Conservation (phyloP, 306 rosid species). For the Gillenia trifoliata region DNA sequence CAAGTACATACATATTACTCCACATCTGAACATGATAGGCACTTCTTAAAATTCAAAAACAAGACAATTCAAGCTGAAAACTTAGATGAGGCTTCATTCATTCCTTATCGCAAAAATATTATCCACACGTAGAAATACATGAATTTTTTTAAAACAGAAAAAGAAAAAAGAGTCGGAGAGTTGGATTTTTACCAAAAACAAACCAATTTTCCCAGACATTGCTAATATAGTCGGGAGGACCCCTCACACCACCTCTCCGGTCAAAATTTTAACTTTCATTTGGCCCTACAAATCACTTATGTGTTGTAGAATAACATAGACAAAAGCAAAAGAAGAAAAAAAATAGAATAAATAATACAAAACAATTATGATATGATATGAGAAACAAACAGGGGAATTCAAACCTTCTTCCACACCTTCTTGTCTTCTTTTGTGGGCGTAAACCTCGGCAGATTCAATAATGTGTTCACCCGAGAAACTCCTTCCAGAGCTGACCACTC, state of each 20-base stretch:
- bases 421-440: slow-evolving; percentile 66
- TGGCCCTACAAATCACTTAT: slow-evolving; percentile 23
- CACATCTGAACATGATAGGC: neutral
- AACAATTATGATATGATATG: neutral
- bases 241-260: slow-evolving; percentile 33
- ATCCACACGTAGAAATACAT: slow-evolving; percentile 17
- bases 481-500: slow-evolving; percentile 99
- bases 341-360: slow-evolving; percentile 20
- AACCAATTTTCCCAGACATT: slow-evolving; percentile 58
- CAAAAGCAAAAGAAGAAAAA: slow-evolving; percentile 17
- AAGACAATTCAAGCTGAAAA: neutral
- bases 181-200: slow-evolving; percentile 35
- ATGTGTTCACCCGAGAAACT: slow-evolving; percentile 92
- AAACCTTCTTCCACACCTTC: slow-evolving; percentile 26
- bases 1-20: neutral
- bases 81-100: slow-evolving; percentile 9
- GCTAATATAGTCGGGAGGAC: slow-evolving; percentile 59
- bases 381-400: slow-evolving; percentile 17
- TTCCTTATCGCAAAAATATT: slow-evolving; percentile 21
- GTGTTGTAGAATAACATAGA: slow-evolving; percentile 26
- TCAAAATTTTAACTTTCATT: slow-evolving; percentile 25
- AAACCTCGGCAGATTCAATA: slow-evolving; percentile 83
- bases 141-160: neutral
- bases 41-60: neutral
- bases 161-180: slow-evolving; percentile 20